Conservation (phyloP, 2,329 filamentous ascomycete genomes). For the Zasmidium angulare region DNA sequence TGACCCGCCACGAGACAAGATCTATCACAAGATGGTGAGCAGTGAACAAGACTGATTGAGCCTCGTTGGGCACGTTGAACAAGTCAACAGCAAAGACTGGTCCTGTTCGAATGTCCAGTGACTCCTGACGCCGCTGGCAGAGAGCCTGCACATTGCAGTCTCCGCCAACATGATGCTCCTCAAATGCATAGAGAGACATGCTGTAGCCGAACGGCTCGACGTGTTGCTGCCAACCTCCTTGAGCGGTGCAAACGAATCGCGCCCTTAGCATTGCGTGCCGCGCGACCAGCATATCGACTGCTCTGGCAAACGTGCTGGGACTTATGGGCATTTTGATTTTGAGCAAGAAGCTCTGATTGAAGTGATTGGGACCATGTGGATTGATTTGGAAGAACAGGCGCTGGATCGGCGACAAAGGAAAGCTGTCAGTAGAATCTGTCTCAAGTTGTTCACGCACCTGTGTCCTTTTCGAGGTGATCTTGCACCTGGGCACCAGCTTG, state of each 20-base stretch:
- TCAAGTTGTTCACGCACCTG: not conserved
- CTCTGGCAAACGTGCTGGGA: not conserved
- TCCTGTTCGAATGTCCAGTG: not conserved
- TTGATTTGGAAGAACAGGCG: not conserved
- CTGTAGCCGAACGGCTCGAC: not conserved
- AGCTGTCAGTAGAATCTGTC: not conserved
- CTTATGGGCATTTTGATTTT: not conserved
- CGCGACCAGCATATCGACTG: not conserved
- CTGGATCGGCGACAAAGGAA: not conserved
- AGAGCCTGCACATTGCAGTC: not conserved
- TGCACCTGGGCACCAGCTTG: not conserved
- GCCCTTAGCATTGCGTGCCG: not conserved
- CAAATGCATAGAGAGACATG: not conserved
- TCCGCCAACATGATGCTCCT: not conserved
- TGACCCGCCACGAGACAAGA: conserved; percentile 2
- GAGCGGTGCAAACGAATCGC: not conserved
- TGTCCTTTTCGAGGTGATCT: not conserved
- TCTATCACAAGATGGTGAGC: conserved; percentile 4
- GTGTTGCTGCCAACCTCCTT: not conserved
- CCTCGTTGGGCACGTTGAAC: not conserved
- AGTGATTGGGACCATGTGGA: not conserved
- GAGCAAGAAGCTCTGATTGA: not conserved
- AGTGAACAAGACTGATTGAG: not conserved
- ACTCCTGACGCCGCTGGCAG: not conserved
- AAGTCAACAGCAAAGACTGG: not conserved